phyloP scores from a whole-genome alignment of 2,329 filamentous ascomycete species.

The Ceratocystis albifundus region DNA sequence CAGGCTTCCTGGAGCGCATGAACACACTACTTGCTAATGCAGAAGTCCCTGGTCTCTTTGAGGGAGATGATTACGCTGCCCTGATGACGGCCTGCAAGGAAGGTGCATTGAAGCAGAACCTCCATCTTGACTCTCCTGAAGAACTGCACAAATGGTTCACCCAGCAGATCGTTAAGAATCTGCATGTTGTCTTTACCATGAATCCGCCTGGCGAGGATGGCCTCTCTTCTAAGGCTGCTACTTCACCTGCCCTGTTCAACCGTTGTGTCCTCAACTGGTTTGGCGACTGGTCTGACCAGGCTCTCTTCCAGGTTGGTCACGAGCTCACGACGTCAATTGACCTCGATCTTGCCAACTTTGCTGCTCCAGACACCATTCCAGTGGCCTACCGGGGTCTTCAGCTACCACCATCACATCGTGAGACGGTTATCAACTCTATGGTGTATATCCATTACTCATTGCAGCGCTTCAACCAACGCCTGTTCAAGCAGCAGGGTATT shows the following conservation, averaged over 20 bases:
- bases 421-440: conserved; percentile 94
- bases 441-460: conserved; percentile 97
- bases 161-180: conserved; percentile 95
- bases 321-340: conserved; percentile 96
- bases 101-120: conserved; percentile 87
- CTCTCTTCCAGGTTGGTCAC: conserved; percentile 90
- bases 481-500: conserved; percentile 85
- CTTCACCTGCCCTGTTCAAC: conserved; percentile 96
- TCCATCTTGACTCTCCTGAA: conserved; percentile 92
- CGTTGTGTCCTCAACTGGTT: conserved; percentile 99
- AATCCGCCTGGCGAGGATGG: conserved; percentile 86
- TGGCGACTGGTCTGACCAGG: conserved; percentile 98
- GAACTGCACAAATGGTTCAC: conserved; percentile 99
- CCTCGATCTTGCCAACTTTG: conserved; percentile 75
- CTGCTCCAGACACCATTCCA: conserved; percentile 79
- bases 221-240: conserved; percentile 88
- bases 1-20: conserved; percentile 97
- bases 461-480: conserved; percentile 74
- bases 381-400: conserved; percentile 79
- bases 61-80: conserved; percentile 97
- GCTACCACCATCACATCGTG: conserved; percentile 78
- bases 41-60: conserved; percentile 96
- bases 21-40: conserved; percentile 97
- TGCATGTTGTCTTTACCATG: conserved; percentile 99
- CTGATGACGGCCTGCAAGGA: conserved; percentile 99